Evolutionary conservation across 83 land plant genomes (phyloP).

Genomic region (Thuja plicata): DNA sequence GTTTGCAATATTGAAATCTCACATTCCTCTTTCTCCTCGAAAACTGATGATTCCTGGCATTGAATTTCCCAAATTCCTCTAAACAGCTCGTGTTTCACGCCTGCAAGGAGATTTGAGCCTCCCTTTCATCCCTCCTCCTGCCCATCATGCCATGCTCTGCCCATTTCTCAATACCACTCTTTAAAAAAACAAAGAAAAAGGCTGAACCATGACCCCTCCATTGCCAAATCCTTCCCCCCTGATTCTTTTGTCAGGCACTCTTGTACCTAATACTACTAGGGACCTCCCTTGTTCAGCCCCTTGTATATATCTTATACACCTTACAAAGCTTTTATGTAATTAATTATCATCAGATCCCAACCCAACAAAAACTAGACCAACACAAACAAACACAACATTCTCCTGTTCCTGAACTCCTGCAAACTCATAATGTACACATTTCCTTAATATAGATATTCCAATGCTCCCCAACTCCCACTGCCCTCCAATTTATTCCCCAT

Average conservation of each 20-base stretch:
- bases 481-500: not conserved
- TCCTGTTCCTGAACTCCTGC: not conserved
- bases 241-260: not conserved
- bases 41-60: not conserved
- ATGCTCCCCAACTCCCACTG: not conserved
- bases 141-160: not conserved
- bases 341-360: not conserved
- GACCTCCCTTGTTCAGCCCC: too few relatives aligned
- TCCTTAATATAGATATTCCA: not conserved
- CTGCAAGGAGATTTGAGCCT: slow-evolving; percentile 12
- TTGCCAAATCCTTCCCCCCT: not conserved
- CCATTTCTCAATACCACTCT: not conserved
- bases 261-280: not conserved
- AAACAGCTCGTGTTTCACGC: slow-evolving; percentile 17
- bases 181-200: not conserved
- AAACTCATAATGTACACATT: not conserved
- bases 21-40: slow-evolving; percentile 8
- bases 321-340: not conserved
- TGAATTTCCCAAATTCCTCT: slow-evolving; percentile 19
- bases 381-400: not conserved
- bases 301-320: not conserved
- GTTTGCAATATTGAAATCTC: not conserved
- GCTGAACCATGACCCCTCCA: not conserved
- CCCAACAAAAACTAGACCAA: not conserved
- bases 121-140: not conserved